A percentile compares a stretch with the other conserved stretches of the same genome.
phyloP scores from a whole-genome alignment of 1,284 basidiomycete species.

The Kwoniella shivajii region DNA sequence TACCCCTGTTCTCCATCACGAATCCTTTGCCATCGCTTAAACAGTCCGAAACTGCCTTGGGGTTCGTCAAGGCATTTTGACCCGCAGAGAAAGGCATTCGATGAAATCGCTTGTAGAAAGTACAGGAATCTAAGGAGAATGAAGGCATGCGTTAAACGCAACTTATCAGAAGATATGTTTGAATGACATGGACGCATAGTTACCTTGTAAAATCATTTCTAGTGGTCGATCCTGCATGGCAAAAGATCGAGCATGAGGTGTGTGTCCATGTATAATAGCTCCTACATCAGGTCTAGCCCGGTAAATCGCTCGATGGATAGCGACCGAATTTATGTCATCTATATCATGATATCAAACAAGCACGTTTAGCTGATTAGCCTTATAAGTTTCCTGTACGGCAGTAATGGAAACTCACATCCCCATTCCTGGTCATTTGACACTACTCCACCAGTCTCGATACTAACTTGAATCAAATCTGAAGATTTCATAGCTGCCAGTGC shows the following conservation, averaged over 20 bases:
- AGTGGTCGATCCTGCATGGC: slow-evolving; percentile 18
- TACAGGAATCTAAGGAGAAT: slow-evolving; percentile 27
- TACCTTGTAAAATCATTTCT: slow-evolving; percentile 32
- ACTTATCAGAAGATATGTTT: background rate
- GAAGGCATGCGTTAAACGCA: background rate
- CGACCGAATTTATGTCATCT: slow-evolving; percentile 25
- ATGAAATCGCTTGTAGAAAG: slow-evolving; percentile 24
- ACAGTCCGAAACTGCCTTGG: slow-evolving; percentile 8
- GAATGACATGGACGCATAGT: background rate
- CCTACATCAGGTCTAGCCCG: slow-evolving; percentile 24
- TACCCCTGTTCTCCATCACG: slow-evolving; percentile 28
- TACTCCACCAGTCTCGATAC: slow-evolving; percentile 9
- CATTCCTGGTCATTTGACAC: slow-evolving; percentile 9
- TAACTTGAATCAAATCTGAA: slow-evolving; percentile 24
- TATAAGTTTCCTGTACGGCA: background rate
- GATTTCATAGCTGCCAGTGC: slow-evolving; percentile 23
- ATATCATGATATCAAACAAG: background rate
- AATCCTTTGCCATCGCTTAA: slow-evolving; percentile 26
- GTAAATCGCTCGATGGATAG: slow-evolving; percentile 33
- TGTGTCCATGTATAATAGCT: slow-evolving; percentile 27
- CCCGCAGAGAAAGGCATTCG: slow-evolving; percentile 20
- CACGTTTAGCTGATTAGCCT: background rate
- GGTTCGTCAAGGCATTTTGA: slow-evolving; percentile 11
- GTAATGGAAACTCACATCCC: background rate
- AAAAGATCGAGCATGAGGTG: slow-evolving; percentile 28